These are phyloP conservation scores for Odontarrhena argentea DNA, from an alignment of 345 rosid species.

Conservation along the genomic window DNA sequence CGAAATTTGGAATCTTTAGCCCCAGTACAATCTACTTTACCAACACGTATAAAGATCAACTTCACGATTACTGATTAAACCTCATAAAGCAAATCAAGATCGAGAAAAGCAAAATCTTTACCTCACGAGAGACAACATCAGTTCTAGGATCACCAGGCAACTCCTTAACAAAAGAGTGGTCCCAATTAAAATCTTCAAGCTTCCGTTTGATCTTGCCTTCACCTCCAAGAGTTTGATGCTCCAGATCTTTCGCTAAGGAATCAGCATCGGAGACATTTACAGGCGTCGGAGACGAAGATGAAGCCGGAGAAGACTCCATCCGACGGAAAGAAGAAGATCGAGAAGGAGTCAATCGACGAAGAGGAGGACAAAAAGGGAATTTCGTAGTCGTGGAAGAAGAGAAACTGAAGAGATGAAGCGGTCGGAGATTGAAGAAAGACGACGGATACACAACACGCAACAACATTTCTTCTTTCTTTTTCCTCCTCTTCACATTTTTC, in stretches of 20 bases:
- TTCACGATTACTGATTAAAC: conserved; percentile 2
- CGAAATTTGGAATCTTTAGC: background rate
- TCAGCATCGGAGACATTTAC: conserved; percentile 56
- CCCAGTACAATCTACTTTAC: conserved; percentile 4
- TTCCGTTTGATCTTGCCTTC: conserved; percentile 32
- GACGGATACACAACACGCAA: conserved; percentile 42
- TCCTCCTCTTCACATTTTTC: conserved; percentile 22
- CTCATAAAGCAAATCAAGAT: conserved; percentile 1
- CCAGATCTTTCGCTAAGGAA: conserved; percentile 65
- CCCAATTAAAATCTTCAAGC: conserved; percentile 88
- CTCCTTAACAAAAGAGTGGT: conserved; percentile 79
- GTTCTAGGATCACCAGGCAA: conserved; percentile 82
- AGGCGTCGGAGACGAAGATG: conserved; percentile 41
- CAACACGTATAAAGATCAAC: conserved; percentile 14
- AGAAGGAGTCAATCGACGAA: conserved; percentile 22
- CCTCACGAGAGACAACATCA: conserved; percentile 81
- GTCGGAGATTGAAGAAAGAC: conserved; percentile 49
- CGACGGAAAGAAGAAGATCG: conserved; percentile 40
- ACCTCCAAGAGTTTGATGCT: conserved; percentile 57
- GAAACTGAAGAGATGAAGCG: conserved; percentile 44
- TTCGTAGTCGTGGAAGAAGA: conserved; percentile 22
- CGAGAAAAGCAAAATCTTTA: conserved; percentile 18
- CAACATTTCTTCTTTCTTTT: conserved; percentile 37
- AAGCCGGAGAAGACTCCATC: conserved; percentile 41
- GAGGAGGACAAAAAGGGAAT: conserved; percentile 37